Percentiles rank a stretch among this genome's conserved stretches.
These are phyloP conservation scores for Simmondsia chinensis DNA, from an alignment of 148 eudicot genomes.

Conservation along the genomic window DNA sequence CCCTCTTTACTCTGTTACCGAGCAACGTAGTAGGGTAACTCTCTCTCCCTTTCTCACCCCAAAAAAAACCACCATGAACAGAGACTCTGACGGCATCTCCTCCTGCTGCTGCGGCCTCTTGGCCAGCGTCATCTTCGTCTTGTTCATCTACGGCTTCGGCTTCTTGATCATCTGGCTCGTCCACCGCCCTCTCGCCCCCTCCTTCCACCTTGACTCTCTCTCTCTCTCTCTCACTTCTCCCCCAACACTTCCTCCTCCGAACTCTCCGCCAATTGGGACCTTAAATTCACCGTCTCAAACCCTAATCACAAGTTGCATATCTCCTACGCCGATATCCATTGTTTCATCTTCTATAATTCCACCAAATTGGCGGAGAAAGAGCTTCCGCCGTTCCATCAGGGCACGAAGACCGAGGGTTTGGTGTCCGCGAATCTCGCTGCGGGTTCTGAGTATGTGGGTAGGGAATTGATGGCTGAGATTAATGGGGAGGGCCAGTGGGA, in stretches of 20 bases:
- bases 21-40: too few species aligned
- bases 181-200: conserved; percentile 72
- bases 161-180: conserved; percentile 63
- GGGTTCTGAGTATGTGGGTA: conserved; percentile 19
- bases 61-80: conserved; percentile 14
- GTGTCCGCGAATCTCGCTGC: conserved; percentile 33
- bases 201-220: conserved; percentile 36
- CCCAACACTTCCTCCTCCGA: conserved; percentile 27
- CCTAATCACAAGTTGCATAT: conserved; percentile 35
- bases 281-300: conserved; percentile 25
- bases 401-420: conserved; percentile 16
- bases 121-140: conserved; percentile 29
- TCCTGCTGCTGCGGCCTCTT: conserved; percentile 52
- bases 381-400: conserved; percentile 50
- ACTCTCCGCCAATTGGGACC: conserved; percentile 28
- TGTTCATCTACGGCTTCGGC: conserved; percentile 43
- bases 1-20: too few species aligned
- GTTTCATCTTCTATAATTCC: conserved; percentile 18
- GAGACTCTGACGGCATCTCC: conserved; percentile 15
- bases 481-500: conserved; percentile 25
- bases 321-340: conserved; percentile 32
- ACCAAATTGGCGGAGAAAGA: conserved; percentile 19
- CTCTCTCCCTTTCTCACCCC: too few species aligned
- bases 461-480: conserved; percentile 11
- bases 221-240: conserved; percentile 37